Evolutionary conservation across 1,284 basidiomycete genomes (phyloP), one percentile per base, ranked within the genome.

Genomic region (Ustilago curta): DNA sequence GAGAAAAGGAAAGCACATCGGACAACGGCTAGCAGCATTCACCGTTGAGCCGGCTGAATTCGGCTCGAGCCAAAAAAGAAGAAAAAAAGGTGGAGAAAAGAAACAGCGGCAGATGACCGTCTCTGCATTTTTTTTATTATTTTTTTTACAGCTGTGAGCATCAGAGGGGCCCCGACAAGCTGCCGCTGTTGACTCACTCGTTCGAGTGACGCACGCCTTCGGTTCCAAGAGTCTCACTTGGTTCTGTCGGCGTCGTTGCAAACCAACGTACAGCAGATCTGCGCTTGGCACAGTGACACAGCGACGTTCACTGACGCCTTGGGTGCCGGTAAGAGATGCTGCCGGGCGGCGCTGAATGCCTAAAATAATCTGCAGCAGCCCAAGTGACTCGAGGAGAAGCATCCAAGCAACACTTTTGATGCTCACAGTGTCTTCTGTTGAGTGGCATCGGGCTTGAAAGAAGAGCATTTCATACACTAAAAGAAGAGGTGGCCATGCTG

Each of bases 1-100:
- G 23, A 29, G 23, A 37, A 54, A 49, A 37, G 29, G 31, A 54
- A 49, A 37, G 29, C 25, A 23, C 19, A 8, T 60, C 60, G 68
- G 61, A 49, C 53, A 23, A 64, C 61, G 61, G 60, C 44, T 59
- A 49, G 52, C 35, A 47, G 27, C 60, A 70, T 16, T 53, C 52
- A 44, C 67, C 61, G 67, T 60, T 51, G 56, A 44, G 40, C 67
- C 61, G 68, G 61, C 56, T 60, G 61, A 57, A 70, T 56, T 70
- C 67, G 67, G 67, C 56, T 70, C 45, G 25, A 45, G 31, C 29
- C 9, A 51, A n/a, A 14, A 32, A 19, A 29, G 39, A 40, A 45
- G 8, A 44, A 45, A 32, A 52, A 59, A 52, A 53, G 35, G 59
- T 45, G 35, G 59, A 60, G 59, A 60, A 39, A 57, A 18, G 9